Percentiles rank a stretch among this genome's conserved stretches.
These are phyloP conservation scores for Sporothrix inflata DNA, from an alignment of 2,329 filamentous ascomycete genomes.

Conservation along the genomic window DNA sequence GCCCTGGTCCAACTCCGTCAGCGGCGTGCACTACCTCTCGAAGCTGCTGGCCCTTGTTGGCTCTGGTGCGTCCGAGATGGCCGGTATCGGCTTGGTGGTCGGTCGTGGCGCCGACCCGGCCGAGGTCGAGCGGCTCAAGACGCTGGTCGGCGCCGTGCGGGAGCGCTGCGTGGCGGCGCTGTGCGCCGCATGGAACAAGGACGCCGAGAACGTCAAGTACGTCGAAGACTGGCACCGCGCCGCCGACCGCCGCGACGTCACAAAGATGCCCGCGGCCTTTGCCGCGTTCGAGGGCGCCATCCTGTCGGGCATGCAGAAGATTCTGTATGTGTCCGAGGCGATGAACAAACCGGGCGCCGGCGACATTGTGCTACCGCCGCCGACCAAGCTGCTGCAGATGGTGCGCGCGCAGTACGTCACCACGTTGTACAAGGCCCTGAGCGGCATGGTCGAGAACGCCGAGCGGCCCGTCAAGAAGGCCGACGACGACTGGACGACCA, in stretches of 20 bases:
- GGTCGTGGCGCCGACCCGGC: conserved; percentile 60
- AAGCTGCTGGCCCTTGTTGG: conserved; percentile 82
- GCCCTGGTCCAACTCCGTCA: conserved; percentile 86
- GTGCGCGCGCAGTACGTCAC: conserved; percentile 91
- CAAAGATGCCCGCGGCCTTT: conserved; percentile 87
- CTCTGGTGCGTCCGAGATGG: conserved; percentile 85
- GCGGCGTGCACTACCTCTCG: conserved; percentile 86
- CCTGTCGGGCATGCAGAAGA: conserved; percentile 87
- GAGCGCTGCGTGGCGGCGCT: conserved; percentile 85
- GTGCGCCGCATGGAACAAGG: conserved; percentile 88
- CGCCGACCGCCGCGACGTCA: conserved; percentile 80
- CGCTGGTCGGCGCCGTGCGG: conserved; percentile 74
- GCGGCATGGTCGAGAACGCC: conserved; percentile 96
- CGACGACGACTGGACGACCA: conserved; percentile 63
- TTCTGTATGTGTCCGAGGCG: conserved; percentile 88
- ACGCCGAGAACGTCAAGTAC: conserved; percentile 88
- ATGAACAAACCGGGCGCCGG: conserved; percentile 72
- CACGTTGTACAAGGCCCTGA: conserved; percentile 90
- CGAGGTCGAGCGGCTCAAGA: conserved; percentile 72
- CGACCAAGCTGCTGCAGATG: conserved; percentile 85
- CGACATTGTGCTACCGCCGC: conserved; percentile 82
- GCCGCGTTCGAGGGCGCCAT: conserved; percentile 82
- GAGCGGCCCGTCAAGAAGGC: conserved; percentile 71
- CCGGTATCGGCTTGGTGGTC: conserved; percentile 61
- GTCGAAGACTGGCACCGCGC: conserved; percentile 93